Base-by-base conservation (phyloP, 768 basidiomycete genomes). In the Tricholoma matsutake region DNA sequence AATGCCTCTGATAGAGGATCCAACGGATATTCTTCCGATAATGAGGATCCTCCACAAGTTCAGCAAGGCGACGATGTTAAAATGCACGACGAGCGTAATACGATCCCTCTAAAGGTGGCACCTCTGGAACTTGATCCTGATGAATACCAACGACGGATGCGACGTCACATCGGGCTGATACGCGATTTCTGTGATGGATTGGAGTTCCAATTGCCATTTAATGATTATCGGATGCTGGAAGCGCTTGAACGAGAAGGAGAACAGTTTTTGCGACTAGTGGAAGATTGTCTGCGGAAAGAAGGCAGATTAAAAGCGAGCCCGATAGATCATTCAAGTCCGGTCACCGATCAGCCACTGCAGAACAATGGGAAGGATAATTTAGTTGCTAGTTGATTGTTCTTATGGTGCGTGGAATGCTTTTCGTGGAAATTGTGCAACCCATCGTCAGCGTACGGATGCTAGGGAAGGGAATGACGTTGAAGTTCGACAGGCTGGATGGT, bases 201-300 rank as follows among this genome's bases (percentile, higher is more conserved):
- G 61, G 79, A 82, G 62, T 81, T 76, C 47, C 78, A 82, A 59
- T 65, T 81, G 18, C 79, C 78, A 58, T 80, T 80, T 59, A 75
- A 78, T 47, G 81, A 82, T 66, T 68, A 68, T 56, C 73, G 75
- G 18, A 76, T 82, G 73, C 63, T 81, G 57, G 72, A 76, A 34
- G 72, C 73, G 28, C 70, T 83, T 9, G 81, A 81, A 62, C 66
- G 68, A 11, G 76, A 79, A 56, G 81, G 78, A 1, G 74, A 66
- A 7, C 67, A 72, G 20, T 82, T 81, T 61, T 65, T 81, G 11
- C 67, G 64, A 51, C 67, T 80, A 6, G 74, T 79, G 22, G 69
- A 74, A 54, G 75, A 73, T 16, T 81, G 79, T 65, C 64, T 81
- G 52, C 67, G 69, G 63, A 73, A 72, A 51, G 81, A 82, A 65